Conservation (phyloP, 371 early-diverging fungal genomes). For the Syncephalastrum monosporum region DNA sequence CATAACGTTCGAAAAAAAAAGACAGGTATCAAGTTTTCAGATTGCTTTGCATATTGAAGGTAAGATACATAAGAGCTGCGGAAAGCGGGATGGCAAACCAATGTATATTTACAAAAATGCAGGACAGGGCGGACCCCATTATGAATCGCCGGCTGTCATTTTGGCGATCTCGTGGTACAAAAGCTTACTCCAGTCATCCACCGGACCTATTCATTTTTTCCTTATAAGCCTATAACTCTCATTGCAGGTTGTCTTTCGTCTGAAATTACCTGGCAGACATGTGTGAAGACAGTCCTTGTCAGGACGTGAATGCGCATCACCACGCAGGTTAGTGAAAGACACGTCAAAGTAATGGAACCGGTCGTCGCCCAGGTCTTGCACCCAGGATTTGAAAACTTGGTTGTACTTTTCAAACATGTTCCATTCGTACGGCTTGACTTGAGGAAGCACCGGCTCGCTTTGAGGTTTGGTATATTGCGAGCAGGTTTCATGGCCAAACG, state of each 20-base stretch:
- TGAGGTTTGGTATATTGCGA: conserved; percentile 31
- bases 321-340: conserved; percentile 33
- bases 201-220: conserved; percentile 17
- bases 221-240: not conserved
- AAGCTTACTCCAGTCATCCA: conserved; percentile 42
- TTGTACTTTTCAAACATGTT: conserved; percentile 37
- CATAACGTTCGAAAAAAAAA: no score
- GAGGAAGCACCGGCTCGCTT: not conserved
- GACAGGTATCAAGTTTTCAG: no score
- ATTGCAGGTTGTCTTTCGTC: not conserved
- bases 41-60: no score
- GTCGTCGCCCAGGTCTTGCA: conserved; percentile 20
- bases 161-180: conserved; percentile 35
- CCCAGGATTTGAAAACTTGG: conserved; percentile 27
- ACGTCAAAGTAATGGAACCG: conserved; percentile 36
- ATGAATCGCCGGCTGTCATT: conserved; percentile 1
- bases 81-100: no score
- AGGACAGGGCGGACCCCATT: no score
- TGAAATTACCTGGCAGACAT: conserved; percentile 30
- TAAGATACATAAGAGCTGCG: no score
- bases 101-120: no score
- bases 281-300: conserved; percentile 36
- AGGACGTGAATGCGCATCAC: conserved; percentile 39
- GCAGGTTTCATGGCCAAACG: conserved; percentile 40
- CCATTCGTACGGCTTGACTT: conserved; percentile 36